A percentile compares a stretch with the other conserved stretches of the same genome.
Conservation (phyloP, 768 basidiomycete genomes). For the Aureoboletus auriporus region DNA sequence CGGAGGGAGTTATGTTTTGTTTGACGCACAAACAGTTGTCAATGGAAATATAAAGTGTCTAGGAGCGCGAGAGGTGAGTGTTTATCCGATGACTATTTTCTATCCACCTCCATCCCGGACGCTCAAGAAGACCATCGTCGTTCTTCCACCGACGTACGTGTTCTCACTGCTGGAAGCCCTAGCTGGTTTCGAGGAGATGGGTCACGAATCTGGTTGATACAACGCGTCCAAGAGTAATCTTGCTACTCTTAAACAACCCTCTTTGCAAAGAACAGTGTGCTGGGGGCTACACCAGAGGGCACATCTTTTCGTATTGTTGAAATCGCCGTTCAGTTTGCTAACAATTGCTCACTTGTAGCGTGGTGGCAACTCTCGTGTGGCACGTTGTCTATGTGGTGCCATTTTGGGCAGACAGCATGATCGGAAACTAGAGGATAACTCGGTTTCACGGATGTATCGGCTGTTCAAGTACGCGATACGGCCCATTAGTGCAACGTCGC, state of each 20-base stretch:
- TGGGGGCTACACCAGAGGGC: conserved; percentile 87
- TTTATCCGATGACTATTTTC: conserved; percentile 7
- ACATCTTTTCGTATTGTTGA: conserved; percentile 43
- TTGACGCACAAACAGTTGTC: conserved; percentile 58
- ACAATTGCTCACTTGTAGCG: conserved; percentile 34
- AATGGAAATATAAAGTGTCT: conserved; percentile 25
- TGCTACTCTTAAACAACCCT: conserved; percentile 82
- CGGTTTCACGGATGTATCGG: conserved; percentile 49
- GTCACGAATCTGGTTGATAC: conserved; percentile 77
- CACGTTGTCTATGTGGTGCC: conserved; percentile 82
- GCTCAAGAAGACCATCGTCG: conserved; percentile 92
- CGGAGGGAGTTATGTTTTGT: conserved; percentile 85
- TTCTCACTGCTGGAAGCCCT: conserved; percentile 47
- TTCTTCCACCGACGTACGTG: conserved; percentile 52
- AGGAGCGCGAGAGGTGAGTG: conserved; percentile 46
- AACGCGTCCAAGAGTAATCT: conserved; percentile 77
- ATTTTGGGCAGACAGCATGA: conserved; percentile 69
- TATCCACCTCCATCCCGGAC: conserved; percentile 45
- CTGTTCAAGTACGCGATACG: conserved; percentile 84
- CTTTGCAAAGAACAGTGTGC: conserved; percentile 61
- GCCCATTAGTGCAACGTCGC: conserved; percentile 54
- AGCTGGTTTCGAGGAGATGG: conserved; percentile 42
- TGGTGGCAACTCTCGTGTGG: conserved; percentile 58
- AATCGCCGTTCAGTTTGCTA: conserved; percentile 5
- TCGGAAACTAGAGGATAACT: conserved; percentile 32